phyloP scores from a whole-genome alignment of 2,329 filamentous ascomycete species.

The Chaetothyriales sp. region DNA sequence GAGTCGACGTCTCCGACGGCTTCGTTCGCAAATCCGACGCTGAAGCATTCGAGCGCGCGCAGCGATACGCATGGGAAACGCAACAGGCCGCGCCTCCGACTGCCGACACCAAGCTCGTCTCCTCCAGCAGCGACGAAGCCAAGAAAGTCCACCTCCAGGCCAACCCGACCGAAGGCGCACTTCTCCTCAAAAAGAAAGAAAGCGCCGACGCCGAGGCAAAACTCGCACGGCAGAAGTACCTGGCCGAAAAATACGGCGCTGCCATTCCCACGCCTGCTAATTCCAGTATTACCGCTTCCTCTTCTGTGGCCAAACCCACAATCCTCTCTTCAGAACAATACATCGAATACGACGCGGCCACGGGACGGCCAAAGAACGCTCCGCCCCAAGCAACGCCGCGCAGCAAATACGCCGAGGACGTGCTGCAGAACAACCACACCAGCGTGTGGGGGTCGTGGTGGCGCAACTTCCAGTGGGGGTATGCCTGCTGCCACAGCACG shows the following conservation, averaged over 20 bases:
- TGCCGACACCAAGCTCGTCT: not conserved
- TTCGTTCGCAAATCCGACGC: constrained; percentile 69
- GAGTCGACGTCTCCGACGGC: constrained; percentile 81
- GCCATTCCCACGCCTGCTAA: constrained; percentile 49
- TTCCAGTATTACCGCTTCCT: constrained; percentile 20
- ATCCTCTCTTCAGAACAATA: constrained; percentile 50
- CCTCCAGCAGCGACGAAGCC: constrained; percentile 44
- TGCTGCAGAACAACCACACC: constrained; percentile 79
- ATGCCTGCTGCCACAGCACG: constrained; percentile 83
- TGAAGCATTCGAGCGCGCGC: constrained; percentile 78
- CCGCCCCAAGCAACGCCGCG: constrained; percentile 40
- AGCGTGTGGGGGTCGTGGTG: constrained; percentile 97
- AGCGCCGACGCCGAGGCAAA: constrained; percentile 59
- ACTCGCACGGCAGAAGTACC: constrained; percentile 51
- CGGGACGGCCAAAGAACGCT: constrained; percentile 51
- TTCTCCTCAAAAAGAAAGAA: constrained; percentile 64
- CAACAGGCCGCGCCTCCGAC: constrained; percentile 46
- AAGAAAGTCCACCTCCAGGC: constrained; percentile 83
- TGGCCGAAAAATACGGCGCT: constrained; percentile 72
- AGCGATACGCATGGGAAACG: constrained; percentile 86
- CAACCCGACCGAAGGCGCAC: constrained; percentile 86
- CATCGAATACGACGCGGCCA: constrained; percentile 78
- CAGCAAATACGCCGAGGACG: constrained; percentile 85
- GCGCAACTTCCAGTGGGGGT: constrained; percentile 90
- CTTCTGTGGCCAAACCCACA: not conserved